Evolutionary conservation across 768 basidiomycete species (phyloP), one percentile per base, ranked within the genome.

Genomic region (Strobilomyces dryophilus): DNA sequence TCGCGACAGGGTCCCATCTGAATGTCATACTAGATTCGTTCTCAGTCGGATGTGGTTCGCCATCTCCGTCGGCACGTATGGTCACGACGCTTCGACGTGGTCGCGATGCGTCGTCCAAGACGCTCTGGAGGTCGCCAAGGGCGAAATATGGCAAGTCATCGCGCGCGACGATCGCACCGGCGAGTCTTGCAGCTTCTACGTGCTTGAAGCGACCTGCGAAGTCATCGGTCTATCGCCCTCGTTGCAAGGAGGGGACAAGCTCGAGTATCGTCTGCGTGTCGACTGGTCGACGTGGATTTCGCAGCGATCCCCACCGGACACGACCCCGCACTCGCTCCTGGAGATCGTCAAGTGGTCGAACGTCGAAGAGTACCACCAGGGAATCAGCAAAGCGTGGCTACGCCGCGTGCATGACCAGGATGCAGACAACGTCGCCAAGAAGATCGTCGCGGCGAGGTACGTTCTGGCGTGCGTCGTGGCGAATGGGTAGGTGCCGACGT

Each of bases 161-260:
- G 60, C 76, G 11, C 61, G 51, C 14, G 53, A 61, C 18, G 43
- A 45, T 1, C 37, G 53, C 2, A 53, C 58, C 12, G 63, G 56
- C 20, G 70, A 77, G 52, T 64, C 61, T 10, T 47, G 45, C 34
- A 37, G 18, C 11, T 76, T 80, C 57, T 82, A 83, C 61, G 81
- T 88, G 26, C 68, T 92, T 1, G 86, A 87, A 54, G 64, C 78
- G 20, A 91, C 89, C 0, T 88, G 88, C 61, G 89, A 91, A 61
- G 82, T 85, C 31, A 76, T 89, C 49, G 87, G 86, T 0, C 71
- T 66, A 31, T 57, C 66, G 7, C 60, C 67, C 15, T 42, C 50
- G 20, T 47, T 45, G 40, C 39, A 20, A 40, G 31, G 29, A 36
- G 31, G 44, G 32, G 17, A 46, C 21, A 36, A 45, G 37, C 57